These are phyloP conservation scores for Corymbia maculata DNA, from an alignment of 345 rosid genomes.

Conservation along the genomic window DNA sequence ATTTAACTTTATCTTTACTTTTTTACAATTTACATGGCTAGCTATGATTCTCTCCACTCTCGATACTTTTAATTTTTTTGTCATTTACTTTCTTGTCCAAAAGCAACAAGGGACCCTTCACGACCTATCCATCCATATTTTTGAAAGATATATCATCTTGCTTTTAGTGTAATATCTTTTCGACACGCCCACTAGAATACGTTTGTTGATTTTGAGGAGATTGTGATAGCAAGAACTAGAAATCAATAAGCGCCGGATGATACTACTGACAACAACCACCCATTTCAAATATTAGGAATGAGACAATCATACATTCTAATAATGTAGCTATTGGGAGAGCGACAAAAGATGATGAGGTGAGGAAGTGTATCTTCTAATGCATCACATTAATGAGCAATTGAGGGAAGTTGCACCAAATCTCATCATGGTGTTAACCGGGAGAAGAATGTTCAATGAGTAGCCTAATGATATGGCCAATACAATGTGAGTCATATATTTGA, in stretches of 20 bases:
- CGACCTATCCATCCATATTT: neutral
- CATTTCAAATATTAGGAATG: neutral
- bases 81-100: neutral
- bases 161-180: neutral
- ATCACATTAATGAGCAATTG: neutral
- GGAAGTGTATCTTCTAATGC: neutral
- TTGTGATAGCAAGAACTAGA: neutral
- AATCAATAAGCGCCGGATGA: neutral
- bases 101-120: neutral
- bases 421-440: neutral
- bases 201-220: neutral
- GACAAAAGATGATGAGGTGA: neutral
- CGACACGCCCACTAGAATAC: accelerated
- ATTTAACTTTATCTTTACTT: too few species aligned
- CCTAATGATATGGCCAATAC: neutral
- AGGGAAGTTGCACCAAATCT: neutral
- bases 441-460: neutral
- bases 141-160: too few species aligned
- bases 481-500: neutral
- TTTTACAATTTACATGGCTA: neutral
- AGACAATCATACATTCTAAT: neutral
- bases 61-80: neutral
- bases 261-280: accelerated
- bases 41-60: neutral
- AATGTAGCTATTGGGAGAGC: neutral